These are phyloP conservation scores for Penicillium thymicola DNA, from an alignment of 2,329 filamentous ascomycete species.

Conservation along the genomic window DNA sequence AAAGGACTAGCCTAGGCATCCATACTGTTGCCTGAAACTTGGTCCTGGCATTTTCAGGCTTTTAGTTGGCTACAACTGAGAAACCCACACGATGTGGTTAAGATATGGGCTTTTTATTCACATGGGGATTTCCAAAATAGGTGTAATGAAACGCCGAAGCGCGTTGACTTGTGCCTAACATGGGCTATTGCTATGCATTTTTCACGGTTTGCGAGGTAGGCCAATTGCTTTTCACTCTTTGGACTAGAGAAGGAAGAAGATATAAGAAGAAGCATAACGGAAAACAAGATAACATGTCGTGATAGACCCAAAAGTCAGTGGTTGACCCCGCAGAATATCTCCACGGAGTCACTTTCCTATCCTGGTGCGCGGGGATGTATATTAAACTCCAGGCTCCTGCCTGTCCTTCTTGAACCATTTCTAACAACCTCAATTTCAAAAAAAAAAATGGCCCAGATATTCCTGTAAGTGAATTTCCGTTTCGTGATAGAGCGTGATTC, in stretches of 20 bases:
- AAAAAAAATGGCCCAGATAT: background rate
- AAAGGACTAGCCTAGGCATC: slow-evolving; percentile 1
- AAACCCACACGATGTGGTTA: background rate
- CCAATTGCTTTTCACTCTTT: background rate
- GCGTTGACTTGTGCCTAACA: background rate
- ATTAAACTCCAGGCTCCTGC: background rate
- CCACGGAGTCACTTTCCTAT: slow-evolving; percentile 3
- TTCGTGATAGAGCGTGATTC: too few relatives aligned
- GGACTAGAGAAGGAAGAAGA: background rate
- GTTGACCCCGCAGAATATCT: background rate
- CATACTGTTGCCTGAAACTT: background rate
- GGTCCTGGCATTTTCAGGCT: background rate
- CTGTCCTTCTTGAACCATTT: background rate
- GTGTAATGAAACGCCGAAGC: background rate
- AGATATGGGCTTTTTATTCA: background rate
- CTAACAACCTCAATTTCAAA: background rate
- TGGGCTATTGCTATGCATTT: background rate
- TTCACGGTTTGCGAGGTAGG: background rate
- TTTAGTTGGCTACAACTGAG: background rate
- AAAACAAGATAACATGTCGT: background rate
- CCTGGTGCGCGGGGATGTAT: background rate
- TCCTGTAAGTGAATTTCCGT: background rate
- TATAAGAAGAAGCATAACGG: too few relatives aligned
- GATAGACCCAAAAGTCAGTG: background rate
- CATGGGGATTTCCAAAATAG: background rate